These are phyloP conservation scores for Dactylellina parvicollis DNA, from an alignment of 2,329 filamentous ascomycete genomes.

Conservation along the genomic window DNA sequence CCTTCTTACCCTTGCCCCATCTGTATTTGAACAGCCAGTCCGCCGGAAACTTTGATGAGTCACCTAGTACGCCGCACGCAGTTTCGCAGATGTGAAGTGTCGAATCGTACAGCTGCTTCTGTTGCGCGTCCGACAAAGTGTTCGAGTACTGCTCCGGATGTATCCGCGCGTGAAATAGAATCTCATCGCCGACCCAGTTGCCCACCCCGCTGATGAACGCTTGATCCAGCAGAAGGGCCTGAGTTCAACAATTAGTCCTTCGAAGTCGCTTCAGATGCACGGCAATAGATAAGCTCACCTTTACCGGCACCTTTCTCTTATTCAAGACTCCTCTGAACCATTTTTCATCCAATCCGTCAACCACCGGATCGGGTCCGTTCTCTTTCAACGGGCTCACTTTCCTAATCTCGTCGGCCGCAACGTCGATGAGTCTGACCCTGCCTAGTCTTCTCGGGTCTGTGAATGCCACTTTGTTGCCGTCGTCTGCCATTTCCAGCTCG, in stretches of 20 bases:
- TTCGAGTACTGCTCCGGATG: constrained; percentile 95
- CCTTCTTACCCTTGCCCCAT: constrained; percentile 82
- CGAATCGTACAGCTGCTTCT: constrained; percentile 75
- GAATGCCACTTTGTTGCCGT: constrained; percentile 71
- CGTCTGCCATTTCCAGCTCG: constrained; percentile 62
- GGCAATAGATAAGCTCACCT: constrained; percentile 61
- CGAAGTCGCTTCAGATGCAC: no score
- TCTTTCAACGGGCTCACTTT: constrained; percentile 81
- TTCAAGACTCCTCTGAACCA: constrained; percentile 78
- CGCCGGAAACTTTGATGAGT: constrained; percentile 83
- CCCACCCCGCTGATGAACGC: constrained; percentile 89
- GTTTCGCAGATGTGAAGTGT: constrained; percentile 72
- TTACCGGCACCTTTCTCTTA: constrained; percentile 84
- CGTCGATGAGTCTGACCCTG: constrained; percentile 83
- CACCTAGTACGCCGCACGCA: constrained; percentile 60
- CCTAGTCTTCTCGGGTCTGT: constrained; percentile 82
- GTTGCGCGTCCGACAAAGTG: constrained; percentile 76
- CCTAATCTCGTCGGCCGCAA: constrained; percentile 76
- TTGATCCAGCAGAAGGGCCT: constrained; percentile 84
- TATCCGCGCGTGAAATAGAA: constrained; percentile 85
- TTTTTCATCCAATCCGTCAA: constrained; percentile 80
- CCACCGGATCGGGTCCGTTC: constrained; percentile 91
- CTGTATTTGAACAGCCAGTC: constrained; percentile 89
- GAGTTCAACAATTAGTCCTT: background rate
- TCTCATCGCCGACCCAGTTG: constrained; percentile 96